Base-by-base conservation (phyloP, 1,284 basidiomycete species). In the Pseudozyma sp. region DNA sequence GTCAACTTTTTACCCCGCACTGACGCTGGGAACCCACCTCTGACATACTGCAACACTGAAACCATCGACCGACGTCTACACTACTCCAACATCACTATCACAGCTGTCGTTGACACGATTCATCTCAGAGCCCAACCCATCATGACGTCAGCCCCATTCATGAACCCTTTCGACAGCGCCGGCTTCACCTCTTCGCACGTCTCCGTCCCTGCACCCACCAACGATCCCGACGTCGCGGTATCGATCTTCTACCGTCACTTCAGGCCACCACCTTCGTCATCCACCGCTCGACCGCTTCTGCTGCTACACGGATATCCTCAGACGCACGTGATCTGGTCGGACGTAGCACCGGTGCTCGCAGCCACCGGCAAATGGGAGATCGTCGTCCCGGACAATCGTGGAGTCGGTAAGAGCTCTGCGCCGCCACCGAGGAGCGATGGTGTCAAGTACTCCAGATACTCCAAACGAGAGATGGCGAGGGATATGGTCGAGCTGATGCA, bases 221-320 rank as follows among this genome's bases (percentile, higher is more conserved):
- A 62, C 29, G 69, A 72, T 30, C 48, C 64, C 0, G 55, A 63
- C 8, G 53, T 56, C 8, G 30, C 52, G 19, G 60, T 72, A 4
- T 44, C 48, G 30, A 72, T 72, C 45, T 72, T 67, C 35, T 72
- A 57, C 46, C 69, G 60, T 10, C 69, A 62, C 40, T 72, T 50
- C 14, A 50, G 46, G 10, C 66, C 57, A 10, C 11, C 42, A 8
- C 30, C 48, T 10, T 51, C 48, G 5, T 10, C 43, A 4, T 16
- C 24, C 11, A 13, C n/a, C 30, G 17, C 43, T 24, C 16, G 33
- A 11, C 63, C 63, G 30, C 60, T 86, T 7, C 56, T 86, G 34
- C 62, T 86, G 24, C 60, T 86, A 2, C 85, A 86, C 62, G 85
- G 85, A 2, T 83, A 85, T 68, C 85, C 85, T 4, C 85, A 86